Conservation (phyloP, 257 asterid genomes). For the Solanum paucissectum region DNA sequence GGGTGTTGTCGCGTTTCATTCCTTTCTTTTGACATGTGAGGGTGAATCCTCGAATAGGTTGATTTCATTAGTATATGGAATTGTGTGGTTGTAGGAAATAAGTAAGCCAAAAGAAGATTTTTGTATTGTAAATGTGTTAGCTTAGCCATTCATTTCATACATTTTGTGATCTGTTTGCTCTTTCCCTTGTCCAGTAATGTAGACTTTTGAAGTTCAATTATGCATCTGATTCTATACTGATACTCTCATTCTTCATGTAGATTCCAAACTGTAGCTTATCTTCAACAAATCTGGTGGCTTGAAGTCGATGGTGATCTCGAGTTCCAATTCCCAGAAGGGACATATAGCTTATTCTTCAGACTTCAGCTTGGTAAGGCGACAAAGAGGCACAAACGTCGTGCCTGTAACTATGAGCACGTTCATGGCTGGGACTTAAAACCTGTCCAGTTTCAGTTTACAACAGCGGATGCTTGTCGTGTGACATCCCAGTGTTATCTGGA, state of each 20-base stretch:
- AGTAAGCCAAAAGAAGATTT: background rate
- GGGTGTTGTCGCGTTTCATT: background rate
- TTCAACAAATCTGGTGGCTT: slow-evolving; percentile 92
- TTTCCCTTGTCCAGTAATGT: background rate
- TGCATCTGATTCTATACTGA: background rate
- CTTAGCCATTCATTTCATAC: background rate
- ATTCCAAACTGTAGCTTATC: slow-evolving; percentile 67
- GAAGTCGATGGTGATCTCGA: slow-evolving; percentile 68
- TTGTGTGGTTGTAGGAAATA: background rate
- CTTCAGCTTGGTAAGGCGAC: slow-evolving; percentile 54
- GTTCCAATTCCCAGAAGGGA: slow-evolving; percentile 59
- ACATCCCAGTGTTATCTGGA: slow-evolving; percentile 27
- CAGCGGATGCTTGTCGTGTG: slow-evolving; percentile 38
- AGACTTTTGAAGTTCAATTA: background rate
- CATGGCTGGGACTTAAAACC: slow-evolving; percentile 89
- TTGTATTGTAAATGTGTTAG: background rate
- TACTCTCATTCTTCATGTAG: slow-evolving; percentile 17
- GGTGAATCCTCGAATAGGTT: background rate
- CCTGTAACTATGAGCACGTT: slow-evolving; percentile 30
- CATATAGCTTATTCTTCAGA: slow-evolving; percentile 65
- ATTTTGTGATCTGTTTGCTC: background rate
- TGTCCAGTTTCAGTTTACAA: slow-evolving; percentile 49
- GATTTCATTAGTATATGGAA: background rate
- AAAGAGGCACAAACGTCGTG: slow-evolving; percentile 40
- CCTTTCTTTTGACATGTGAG: background rate